A percentile compares a stretch with the other conserved stretches of the same genome.
phyloP scores from a whole-genome alignment of 768 basidiomycete species.

The Termitomyces sp. region DNA sequence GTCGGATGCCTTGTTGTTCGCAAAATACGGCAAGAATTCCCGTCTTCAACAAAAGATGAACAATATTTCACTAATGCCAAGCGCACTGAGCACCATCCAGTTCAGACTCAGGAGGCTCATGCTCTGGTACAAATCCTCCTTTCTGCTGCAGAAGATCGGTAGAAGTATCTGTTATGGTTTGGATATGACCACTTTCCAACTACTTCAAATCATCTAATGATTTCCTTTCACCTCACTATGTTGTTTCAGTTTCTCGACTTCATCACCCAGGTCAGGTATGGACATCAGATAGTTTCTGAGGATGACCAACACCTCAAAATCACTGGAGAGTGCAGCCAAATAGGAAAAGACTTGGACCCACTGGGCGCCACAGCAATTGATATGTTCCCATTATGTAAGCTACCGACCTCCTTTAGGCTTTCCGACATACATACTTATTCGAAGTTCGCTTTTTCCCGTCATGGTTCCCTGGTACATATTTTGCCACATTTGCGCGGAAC shows the following conservation, averaged over 20 bases:
- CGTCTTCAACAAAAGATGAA: slow-evolving; percentile 17
- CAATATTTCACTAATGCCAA: slow-evolving; percentile 17
- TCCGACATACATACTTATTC: no score
- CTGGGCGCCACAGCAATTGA: slow-evolving; percentile 19
- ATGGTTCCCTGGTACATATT: no score
- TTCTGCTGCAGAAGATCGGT: slow-evolving; percentile 12
- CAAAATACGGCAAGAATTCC: slow-evolving; percentile 20
- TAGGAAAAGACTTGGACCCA: slow-evolving; percentile 8
- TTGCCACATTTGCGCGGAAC: no score
- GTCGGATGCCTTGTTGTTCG: slow-evolving; percentile 10
- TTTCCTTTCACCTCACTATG: not conserved
- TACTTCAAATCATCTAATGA: no score
- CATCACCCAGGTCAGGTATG: slow-evolving; percentile 19
- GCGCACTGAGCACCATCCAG: slow-evolving; percentile 17
- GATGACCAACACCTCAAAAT: no score
- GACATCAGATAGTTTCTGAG: slow-evolving; percentile 21
- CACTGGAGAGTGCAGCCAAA: no score
- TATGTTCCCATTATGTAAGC: slow-evolving; percentile 21
- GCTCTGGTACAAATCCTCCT: slow-evolving; percentile 26
- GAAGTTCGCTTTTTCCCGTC: slow-evolving; percentile 17
- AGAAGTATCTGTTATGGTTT: slow-evolving; percentile 2
- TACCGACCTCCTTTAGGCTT: no score
- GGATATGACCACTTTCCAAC: no score
- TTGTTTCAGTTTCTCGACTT: slow-evolving; percentile 18
- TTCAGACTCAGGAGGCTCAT: slow-evolving; percentile 27